Evolutionary conservation across 768 basidiomycete species (phyloP).

Genomic region (Lentinula boryana): DNA sequence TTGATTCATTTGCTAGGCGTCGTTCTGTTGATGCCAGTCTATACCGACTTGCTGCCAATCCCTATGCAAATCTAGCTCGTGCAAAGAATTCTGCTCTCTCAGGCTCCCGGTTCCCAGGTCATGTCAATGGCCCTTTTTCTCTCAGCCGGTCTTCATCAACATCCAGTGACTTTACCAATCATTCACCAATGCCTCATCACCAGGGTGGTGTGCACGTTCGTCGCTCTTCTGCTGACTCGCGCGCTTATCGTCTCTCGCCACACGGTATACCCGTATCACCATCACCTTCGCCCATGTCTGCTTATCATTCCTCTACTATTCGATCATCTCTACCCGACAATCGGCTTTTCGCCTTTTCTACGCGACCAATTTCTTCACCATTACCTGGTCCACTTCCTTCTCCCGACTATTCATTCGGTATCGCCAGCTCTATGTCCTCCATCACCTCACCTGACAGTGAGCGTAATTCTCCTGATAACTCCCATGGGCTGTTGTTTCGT

Average conservation of each 20-base stretch:
- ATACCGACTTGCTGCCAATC: slow-evolving; percentile 43
- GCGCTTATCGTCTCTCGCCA: slow-evolving; percentile 28
- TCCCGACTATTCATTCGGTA: slow-evolving; percentile 60
- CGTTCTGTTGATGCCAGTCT: slow-evolving; percentile 42
- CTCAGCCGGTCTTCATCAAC: slow-evolving; percentile 7
- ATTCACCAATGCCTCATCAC: slow-evolving; percentile 22
- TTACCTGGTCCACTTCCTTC: slow-evolving; percentile 56
- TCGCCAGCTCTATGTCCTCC: slow-evolving; percentile 46
- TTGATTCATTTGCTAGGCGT: slow-evolving; percentile 37
- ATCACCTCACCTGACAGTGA: slow-evolving; percentile 46
- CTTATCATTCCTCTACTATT: slow-evolving; percentile 25
- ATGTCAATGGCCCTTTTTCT: slow-evolving; percentile 24
- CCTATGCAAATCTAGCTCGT: slow-evolving; percentile 43
- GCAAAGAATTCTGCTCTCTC: slow-evolving; percentile 45
- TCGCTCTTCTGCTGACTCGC: slow-evolving; percentile 36
- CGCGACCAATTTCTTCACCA: slow-evolving; percentile 37
- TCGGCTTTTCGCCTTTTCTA: slow-evolving; percentile 39
- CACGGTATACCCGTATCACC: slow-evolving; percentile 26
- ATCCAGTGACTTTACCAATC: slow-evolving; percentile 12
- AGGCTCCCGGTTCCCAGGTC: slow-evolving; percentile 30
- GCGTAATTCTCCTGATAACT: slow-evolving; percentile 48
- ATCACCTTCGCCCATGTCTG: slow-evolving; percentile 38
- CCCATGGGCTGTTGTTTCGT: slow-evolving; percentile 39
- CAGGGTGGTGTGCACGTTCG: slow-evolving; percentile 31
- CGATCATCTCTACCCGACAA: slow-evolving; percentile 47